A percentile compares a stretch with the other conserved stretches of the same genome.
phyloP scores from a whole-genome alignment of 768 basidiomycete species.

The Rossbeevera mucosa region DNA sequence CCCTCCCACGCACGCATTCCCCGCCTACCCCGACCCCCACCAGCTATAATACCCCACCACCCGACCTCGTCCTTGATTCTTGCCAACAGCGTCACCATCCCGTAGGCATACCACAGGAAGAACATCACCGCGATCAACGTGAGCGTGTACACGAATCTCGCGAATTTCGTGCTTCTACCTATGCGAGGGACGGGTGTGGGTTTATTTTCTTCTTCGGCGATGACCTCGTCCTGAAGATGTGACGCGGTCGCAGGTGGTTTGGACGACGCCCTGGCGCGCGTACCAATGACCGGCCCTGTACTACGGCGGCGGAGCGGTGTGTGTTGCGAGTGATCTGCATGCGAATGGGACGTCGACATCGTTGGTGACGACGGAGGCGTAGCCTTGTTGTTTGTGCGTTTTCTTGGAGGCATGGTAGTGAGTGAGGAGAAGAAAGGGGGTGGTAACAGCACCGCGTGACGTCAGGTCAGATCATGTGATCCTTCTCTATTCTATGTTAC shows the following conservation, averaged over 20 bases:
- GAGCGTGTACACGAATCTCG: slow-evolving; percentile 48
- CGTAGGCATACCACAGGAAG: slow-evolving; percentile 49
- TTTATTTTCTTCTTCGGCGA: background rate
- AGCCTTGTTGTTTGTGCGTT: slow-evolving; percentile 11
- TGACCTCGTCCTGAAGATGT: background rate
- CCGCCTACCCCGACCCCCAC: slow-evolving; percentile 1
- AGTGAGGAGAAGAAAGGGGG: background rate
- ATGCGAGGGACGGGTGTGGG: background rate
- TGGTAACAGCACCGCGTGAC: slow-evolving; percentile 2
- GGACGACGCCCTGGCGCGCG: slow-evolving; percentile 3
- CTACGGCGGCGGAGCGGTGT: slow-evolving; percentile 8
- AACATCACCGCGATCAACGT: slow-evolving; percentile 39
- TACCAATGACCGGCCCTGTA: slow-evolving; percentile 14
- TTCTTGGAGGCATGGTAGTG: slow-evolving; percentile 16
- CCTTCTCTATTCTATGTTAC: too few species aligned
- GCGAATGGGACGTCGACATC: slow-evolving; percentile 4
- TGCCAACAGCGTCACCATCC: slow-evolving; percentile 40
- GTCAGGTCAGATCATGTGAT: slow-evolving; percentile 24
- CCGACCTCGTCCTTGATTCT: slow-evolving; percentile 48
- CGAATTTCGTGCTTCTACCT: slow-evolving; percentile 2
- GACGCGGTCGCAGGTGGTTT: background rate
- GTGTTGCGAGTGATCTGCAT: slow-evolving; percentile 11
- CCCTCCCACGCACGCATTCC: background rate
- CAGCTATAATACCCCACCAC: slow-evolving; percentile 43
- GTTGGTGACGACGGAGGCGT: slow-evolving; percentile 5